A percentile compares a stretch with the other conserved stretches of the same genome.
These are phyloP conservation scores for Hysterangium stoloniferum DNA, from an alignment of 768 basidiomycete species.

Conservation along the genomic window DNA sequence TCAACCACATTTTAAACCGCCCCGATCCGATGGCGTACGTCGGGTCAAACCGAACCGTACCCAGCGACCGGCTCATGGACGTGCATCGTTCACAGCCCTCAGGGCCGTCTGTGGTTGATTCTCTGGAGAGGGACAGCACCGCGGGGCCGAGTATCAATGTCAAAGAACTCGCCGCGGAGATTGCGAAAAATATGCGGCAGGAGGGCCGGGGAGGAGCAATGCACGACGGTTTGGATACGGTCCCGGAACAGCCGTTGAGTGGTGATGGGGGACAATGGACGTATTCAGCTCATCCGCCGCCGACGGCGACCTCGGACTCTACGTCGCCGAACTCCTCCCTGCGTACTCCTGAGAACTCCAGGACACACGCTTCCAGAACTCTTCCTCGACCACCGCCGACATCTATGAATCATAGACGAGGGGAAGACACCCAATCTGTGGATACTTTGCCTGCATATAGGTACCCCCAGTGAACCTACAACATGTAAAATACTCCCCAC, in stretches of 20 bases:
- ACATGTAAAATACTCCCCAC: too few species aligned
- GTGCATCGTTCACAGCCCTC: neutral
- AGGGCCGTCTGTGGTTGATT: neutral
- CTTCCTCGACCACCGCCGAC: constrained; percentile 5
- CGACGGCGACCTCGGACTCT: neutral
- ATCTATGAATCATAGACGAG: neutral
- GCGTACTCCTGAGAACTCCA: too few species aligned
- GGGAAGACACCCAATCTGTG: neutral
- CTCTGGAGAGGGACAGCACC: constrained; percentile 3
- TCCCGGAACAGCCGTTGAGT: neutral
- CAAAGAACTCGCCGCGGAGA: constrained; percentile 9
- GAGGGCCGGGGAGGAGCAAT: neutral
- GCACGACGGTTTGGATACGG: neutral
- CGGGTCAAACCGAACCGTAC: neutral
- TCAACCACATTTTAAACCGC: neutral
- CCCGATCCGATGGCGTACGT: neutral
- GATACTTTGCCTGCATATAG: constrained; percentile 8
- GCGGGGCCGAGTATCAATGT: constrained; percentile 1
- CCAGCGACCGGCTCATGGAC: neutral
- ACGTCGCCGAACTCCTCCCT: too few species aligned
- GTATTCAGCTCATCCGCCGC: neutral
- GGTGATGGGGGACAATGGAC: neutral
- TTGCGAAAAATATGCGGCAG: constrained; percentile 9
- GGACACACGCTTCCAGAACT: too few species aligned
- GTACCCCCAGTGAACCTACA: too few species aligned